Conservation (phyloP, 2,329 filamentous ascomycete genomes). For the Pyrenophora seminiperda region DNA sequence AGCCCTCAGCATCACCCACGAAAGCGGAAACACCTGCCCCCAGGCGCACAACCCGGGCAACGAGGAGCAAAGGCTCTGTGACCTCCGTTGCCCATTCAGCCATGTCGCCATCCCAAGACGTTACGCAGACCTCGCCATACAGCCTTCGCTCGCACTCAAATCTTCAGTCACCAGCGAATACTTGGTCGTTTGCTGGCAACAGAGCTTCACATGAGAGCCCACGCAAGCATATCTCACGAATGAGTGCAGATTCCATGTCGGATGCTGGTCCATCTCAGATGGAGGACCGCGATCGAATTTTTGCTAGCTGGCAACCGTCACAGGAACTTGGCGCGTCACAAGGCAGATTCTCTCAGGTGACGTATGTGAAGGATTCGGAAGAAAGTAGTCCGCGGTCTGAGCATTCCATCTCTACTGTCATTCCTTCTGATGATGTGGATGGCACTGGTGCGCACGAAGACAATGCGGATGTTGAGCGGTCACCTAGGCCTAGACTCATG, state of each 20-base stretch:
- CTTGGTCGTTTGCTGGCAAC: background rate
- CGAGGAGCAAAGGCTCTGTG: slow-evolving; percentile 22
- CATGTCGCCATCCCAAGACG: slow-evolving; percentile 25
- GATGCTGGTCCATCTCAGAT: slow-evolving; percentile 12
- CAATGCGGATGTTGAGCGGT: slow-evolving; percentile 5
- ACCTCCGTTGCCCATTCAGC: slow-evolving; percentile 22
- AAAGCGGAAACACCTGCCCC: slow-evolving; percentile 20
- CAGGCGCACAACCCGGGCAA: slow-evolving; percentile 24
- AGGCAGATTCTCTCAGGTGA: slow-evolving; percentile 30
- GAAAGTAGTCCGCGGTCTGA: slow-evolving; percentile 39
- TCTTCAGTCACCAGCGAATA: slow-evolving; percentile 26
- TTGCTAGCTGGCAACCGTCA: slow-evolving; percentile 27
- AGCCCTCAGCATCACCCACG: slow-evolving; percentile 27
- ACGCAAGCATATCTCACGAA: slow-evolving; percentile 20
- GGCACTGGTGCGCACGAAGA: background rate
- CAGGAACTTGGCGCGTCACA: slow-evolving; percentile 32
- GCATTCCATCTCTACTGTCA: slow-evolving; percentile 33
- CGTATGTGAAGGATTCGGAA: slow-evolving; percentile 40
- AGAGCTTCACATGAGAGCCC: slow-evolving; percentile 10
- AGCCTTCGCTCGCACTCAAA: slow-evolving; percentile 39
- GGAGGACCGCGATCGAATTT: slow-evolving; percentile 19
- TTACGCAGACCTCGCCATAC: slow-evolving; percentile 32
- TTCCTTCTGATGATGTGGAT: slow-evolving; percentile 28
- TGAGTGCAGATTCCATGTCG: slow-evolving; percentile 15
- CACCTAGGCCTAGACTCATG: slow-evolving; percentile 8